Evolutionary conservation across 257 asterid species (phyloP), one percentile per base, ranked within the genome.

Genomic region (Solanum habrochaites): DNA sequence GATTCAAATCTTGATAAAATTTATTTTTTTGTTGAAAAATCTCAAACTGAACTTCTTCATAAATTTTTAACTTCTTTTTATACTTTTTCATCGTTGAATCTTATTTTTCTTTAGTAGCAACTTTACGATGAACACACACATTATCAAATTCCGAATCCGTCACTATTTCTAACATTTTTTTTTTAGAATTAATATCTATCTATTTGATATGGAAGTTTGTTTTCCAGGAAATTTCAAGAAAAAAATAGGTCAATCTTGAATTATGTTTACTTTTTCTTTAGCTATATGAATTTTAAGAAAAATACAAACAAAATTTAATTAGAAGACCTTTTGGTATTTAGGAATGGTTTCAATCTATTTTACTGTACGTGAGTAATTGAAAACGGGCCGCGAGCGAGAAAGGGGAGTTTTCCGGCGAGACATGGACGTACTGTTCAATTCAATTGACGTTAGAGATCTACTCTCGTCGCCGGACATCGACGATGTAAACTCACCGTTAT

Each of bases 401-500:
- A 60, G 69, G 69, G 27, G 29, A 10, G 29, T 77, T 77, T 77
- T 21, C 49, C 83, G 31, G 81, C 83, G 47, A 71, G 25, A 31
- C 69, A 94, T 94, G 97, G 98, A 94, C 87, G 94, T 89, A 40
- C 86, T 94, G 43, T 88, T 89, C 91, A 87, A 90, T 85, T 90
- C 94, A 8, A 90, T 96, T 87, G 93, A 94, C 89, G 94, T 97
- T 83, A 97, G 93, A 16, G 98, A 94, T 89, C 99, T 97, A 83
- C 93, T 97, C 82, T 92, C 99, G 8, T 89, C 94, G 86, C 88
- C 93, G 86, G 94, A 91, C 82, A 67, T 83, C 72, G 90, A 86
- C 85, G 92, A 92, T 75, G 96, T 93, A 1, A 92, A 95, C 29
- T 91, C 96, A 15, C 98, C 98, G 31, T 86, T 97, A 11, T 94